Evolutionary conservation across 2,329 filamentous ascomycete species (phyloP), one percentile per base, ranked within the genome.

Genomic region (Sarocladiaceae sp.): DNA sequence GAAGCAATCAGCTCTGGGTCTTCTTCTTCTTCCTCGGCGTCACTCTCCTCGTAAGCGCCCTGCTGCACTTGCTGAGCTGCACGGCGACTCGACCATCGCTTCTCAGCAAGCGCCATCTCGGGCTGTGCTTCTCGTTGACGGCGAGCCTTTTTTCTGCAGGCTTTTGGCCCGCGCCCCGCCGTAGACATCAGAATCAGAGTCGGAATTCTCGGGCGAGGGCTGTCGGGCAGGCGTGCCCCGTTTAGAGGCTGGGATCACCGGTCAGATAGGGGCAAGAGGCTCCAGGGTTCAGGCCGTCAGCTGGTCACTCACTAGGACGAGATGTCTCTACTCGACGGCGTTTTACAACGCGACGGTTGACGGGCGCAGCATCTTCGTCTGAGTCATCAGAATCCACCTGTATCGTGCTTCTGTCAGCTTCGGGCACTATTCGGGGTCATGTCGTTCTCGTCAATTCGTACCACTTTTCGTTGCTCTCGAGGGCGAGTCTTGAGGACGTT

Each of bases 11-110:
- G 56, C 35, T 69, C 69, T 13, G 84, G 78, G 39, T 86, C 81
- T 17, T 84, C 85, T 6, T 84, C 82, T 23, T 84, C 81, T 3
- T 84, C 74, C 12, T 86, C 83, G n/a, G 73, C 70, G 44, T 85
- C 83, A 59, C 82, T 86, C 60, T 87, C 84, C 62, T 86, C 80
- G 60, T 87, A 87, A 17, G 76, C 78, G 33, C 79, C 79, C 54
- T 75, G 77, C 54, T 82, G 78, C 3, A 84, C 78, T 65, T 89
- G 88, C 65, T 90, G 90, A 13, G 88, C 88, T 51, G 90, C 89
- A 57, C 90, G 87, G 55, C 93, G 82, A 51, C 87, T 94, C 6
- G 92, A 96, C 81, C 96, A 97, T 58, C 93, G 87, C 64, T 96
- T 89, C 71, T 96, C 92, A 53, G 82, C 81, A 60, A 86, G 81